Evolutionary conservation across 1,139 yeast genomes (phyloP), one percentile per base, ranked within the genome.

Genomic region (Zygoascus sp.): DNA sequence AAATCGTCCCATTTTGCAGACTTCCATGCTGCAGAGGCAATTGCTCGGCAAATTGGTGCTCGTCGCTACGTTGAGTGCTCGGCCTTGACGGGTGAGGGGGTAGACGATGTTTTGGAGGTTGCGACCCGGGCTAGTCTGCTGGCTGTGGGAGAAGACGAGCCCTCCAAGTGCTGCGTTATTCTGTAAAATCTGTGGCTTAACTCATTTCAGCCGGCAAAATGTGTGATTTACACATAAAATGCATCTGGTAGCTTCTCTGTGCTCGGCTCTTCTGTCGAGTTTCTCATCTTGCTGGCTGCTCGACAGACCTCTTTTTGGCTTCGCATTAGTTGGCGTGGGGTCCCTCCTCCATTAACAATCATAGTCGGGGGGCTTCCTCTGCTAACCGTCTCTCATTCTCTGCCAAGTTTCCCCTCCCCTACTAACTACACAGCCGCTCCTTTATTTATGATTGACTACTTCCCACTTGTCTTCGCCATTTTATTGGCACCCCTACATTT

Each of bases 21-120:
- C 21, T 67, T 83, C 32, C 68, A 81, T 39, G 92, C 86, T 63
- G 96, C 95, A 54, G 87, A 85, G 67, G 74, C 79, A 39, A 87
- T 87, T 50, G 95, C 96, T 48, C 83, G 81, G 59, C 83, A 83
- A 69, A 85, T 88, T 59, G 95, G 95, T 55, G 95, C 96, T 46
- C 73, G 82, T 52, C 80, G 82, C 61, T 88, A 88, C 69, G 75
- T 88, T 65, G 97, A 90, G 72, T 89, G 97, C 73, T 89, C 96
- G 43, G 96, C 97, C 36, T 81, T 88, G 73, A 81, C 88, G 50
- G 94, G 94, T 55, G 83, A 81, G 66, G 95, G 95, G 66, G 95
- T 88, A 53, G 83, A 88, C 70, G 94, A 85, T 68, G 95, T 87
- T 46, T 87, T 88, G 62, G 92, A 84, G 67, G 83, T 89, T 51